phyloP scores from a whole-genome alignment of 805 yeast genomes.

The Pichia californica region DNA sequence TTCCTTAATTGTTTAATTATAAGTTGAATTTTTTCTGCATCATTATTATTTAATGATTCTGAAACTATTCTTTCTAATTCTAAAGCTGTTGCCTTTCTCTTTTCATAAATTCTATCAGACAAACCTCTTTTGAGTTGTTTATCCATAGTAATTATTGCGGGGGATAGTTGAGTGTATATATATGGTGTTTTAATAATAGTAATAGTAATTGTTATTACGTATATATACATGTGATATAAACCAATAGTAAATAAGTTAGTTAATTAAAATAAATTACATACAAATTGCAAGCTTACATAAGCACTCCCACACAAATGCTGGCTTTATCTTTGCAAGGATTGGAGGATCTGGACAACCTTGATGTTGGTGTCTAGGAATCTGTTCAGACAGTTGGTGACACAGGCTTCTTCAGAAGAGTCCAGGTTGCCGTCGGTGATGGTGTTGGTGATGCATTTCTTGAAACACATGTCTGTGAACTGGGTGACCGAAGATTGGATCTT shows the following conservation, averaged over 20 bases:
- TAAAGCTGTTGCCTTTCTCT: conserved; percentile 69
- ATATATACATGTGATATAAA: too few relatives aligned
- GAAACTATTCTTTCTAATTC: conserved; percentile 76
- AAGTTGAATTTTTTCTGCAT: conserved; percentile 45
- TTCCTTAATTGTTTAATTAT: conserved; percentile 70
- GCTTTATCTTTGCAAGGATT: conserved; percentile 15
- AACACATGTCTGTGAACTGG: conserved; percentile 83
- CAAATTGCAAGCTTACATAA: too few relatives aligned
- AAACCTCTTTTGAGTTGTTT: conserved; percentile 61
- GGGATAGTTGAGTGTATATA: too few relatives aligned
- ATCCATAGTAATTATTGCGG: conserved; percentile 10
- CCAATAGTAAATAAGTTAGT: too few relatives aligned
- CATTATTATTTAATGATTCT: conserved; percentile 54
- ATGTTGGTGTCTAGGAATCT: conserved; percentile 84
- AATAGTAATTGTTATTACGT: too few relatives aligned
- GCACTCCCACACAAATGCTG: too few relatives aligned
- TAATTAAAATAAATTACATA: too few relatives aligned
- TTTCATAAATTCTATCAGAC: conserved; percentile 68
- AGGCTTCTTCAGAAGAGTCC: conserved; percentile 54
- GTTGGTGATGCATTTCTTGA: conserved; percentile 68
- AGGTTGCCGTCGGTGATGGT: conserved; percentile 34
- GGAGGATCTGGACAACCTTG: conserved; percentile 58
- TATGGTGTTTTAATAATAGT: too few relatives aligned
- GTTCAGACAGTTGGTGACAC: conserved; percentile 76
- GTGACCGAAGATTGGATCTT: conserved; percentile 85